Evolutionary conservation across 1,139 yeast genomes (phyloP).

Genomic region (Magnusiomyces clavatus): DNA sequence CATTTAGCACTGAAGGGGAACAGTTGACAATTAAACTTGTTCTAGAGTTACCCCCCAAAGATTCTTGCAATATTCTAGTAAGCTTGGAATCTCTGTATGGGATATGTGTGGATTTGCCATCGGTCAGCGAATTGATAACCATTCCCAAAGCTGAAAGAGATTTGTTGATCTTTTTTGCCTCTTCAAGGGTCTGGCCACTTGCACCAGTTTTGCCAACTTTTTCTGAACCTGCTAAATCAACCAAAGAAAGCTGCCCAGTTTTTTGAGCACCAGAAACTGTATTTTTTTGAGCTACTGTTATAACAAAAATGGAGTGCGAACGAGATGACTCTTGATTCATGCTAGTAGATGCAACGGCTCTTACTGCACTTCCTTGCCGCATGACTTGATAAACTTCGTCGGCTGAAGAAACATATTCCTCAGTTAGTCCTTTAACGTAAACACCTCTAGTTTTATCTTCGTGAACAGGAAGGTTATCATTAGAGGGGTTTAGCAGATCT

Average conservation of each 20-base stretch:
- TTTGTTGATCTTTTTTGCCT: slow-evolving; percentile 75
- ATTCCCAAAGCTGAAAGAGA: slow-evolving; percentile 73
- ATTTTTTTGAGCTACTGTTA: slow-evolving; percentile 55
- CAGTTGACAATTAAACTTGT: slow-evolving; percentile 75
- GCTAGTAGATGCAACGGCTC: slow-evolving; percentile 56
- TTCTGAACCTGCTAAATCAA: slow-evolving; percentile 87
- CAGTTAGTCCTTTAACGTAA: slow-evolving; percentile 60
- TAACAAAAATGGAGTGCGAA: slow-evolving; percentile 73
- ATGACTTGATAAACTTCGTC: slow-evolving; percentile 53
- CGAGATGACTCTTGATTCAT: slow-evolving; percentile 75
- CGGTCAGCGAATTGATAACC: slow-evolving; percentile 74
- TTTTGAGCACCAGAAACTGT: slow-evolving; percentile 50
- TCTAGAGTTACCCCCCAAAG: slow-evolving; percentile 80
- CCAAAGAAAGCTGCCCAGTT: slow-evolving; percentile 63
- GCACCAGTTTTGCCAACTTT: slow-evolving; percentile 81
- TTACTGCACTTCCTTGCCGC: slow-evolving; percentile 45
- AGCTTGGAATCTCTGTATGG: slow-evolving; percentile 82
- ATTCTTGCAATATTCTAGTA: slow-evolving; percentile 75
- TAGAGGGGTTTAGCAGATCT: slow-evolving; percentile 45
- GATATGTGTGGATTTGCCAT: slow-evolving; percentile 54
- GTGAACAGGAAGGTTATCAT: slow-evolving; percentile 45
- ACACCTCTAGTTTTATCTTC: slow-evolving; percentile 63
- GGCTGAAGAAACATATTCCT: slow-evolving; percentile 50
- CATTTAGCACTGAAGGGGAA: slow-evolving; percentile 58
- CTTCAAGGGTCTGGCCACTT: slow-evolving; percentile 66